Evolutionary conservation across 2,329 filamentous ascomycete species (phyloP), one percentile per base, ranked within the genome.

Genomic region (Arthrobotrys entomopaga): DNA sequence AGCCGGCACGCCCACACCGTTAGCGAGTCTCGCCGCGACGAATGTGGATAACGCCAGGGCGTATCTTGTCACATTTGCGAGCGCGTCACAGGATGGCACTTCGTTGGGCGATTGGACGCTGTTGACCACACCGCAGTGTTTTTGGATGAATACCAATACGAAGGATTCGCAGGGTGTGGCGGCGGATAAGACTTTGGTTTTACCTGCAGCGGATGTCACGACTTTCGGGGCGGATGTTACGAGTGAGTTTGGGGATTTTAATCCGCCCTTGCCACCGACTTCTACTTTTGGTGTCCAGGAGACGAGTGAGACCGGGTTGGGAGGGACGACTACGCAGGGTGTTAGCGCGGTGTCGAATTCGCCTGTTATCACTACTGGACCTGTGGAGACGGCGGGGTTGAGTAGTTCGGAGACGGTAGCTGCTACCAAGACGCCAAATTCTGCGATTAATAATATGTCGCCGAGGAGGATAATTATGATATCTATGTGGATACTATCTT

Each of bases 71-170:
- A 59, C 56, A 6, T 59, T 48, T 20, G 56, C 19, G 42, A 59
- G 56, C 22, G 56, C 56, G 20, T 59, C 56, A 15, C 40, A 48
- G 22, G 38, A 48, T 15, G 56, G 56, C 15, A 48, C 56, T 1
- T 59, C 56, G 24, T 11, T 59, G 8, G 56, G 56, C 8, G 56
- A 59, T 34, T 59, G 56, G 56, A 59, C 56, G 15, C 10, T 59
- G 26, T 19, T 59, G 20, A 59, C 56, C 11, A 59, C 56, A 13
- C 56, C 56, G 19, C 40, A 34, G 19, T 59, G 56, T 20, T 20
- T 59, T 1, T 59, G 56, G 56, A 59, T 59, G 56, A 59, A 59
- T 42, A 59, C 56, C 19, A 59, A 59, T 22, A 59, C 56, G 2
- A 34, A 19, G 20, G 56, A 59, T 48, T 26, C 42, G n/a, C 56